Evolutionary conservation across 192 early-diverging fungal genomes (phyloP).

Genomic region (Gaertneriomyces sp.): DNA sequence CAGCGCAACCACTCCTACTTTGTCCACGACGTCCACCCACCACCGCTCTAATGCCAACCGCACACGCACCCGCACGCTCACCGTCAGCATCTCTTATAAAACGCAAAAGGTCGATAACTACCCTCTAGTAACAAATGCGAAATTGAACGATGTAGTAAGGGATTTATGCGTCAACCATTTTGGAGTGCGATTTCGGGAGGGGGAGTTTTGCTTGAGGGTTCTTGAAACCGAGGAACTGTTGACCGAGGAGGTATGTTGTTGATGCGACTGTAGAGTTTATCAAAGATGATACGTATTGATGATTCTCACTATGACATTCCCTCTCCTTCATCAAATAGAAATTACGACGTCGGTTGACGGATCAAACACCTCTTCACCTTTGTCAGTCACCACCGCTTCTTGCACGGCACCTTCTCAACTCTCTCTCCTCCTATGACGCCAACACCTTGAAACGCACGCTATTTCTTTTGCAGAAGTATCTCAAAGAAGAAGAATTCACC

Average conservation of each 20-base stretch:
- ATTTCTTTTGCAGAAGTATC: constrained; percentile 60
- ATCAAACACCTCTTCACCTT: constrained; percentile 27
- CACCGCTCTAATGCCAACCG: too few relatives aligned
- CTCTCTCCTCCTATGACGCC: constrained; percentile 40
- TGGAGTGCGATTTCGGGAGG: constrained; percentile 1
- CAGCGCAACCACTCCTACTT: too few relatives aligned
- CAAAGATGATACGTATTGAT: too few relatives aligned
- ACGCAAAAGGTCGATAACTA: constrained; percentile 21
- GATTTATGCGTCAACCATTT: constrained; percentile 21
- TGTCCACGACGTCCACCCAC: too few relatives aligned
- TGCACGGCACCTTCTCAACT: constrained; percentile 18
- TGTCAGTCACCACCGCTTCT: constrained; percentile 27
- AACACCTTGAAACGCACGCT: constrained; percentile 55
- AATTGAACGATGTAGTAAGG: constrained; percentile 11
- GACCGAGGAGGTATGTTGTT: constrained; percentile 27
- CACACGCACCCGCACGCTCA: too few relatives aligned
- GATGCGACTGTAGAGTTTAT: neutral
- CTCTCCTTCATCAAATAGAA: constrained; percentile 5
- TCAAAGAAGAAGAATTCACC: constrained; percentile 65
- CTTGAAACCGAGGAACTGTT: constrained; percentile 35
- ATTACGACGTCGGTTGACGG: constrained; percentile 18
- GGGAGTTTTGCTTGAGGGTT: constrained; percentile 23
- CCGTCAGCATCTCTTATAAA: constrained; percentile 1
- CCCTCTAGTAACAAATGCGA: constrained; percentile 7
- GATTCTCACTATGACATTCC: neutral